Base-by-base conservation (phyloP, 805 yeast species). In the Candida vartiovaarae region DNA sequence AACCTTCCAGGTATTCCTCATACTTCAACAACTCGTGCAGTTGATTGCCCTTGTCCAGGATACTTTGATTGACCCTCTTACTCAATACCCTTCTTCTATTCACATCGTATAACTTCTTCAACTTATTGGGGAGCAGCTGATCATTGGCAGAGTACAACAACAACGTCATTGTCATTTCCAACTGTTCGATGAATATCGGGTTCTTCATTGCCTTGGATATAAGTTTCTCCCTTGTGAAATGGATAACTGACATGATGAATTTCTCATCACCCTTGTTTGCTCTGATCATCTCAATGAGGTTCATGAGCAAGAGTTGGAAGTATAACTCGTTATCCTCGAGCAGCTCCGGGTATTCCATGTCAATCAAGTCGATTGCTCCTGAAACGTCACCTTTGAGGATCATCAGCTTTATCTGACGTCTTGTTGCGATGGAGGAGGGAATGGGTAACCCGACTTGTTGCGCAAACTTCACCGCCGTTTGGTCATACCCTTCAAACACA, bases 81-180 rank as follows among this genome's bases (percentile, higher is more conserved):
- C 20, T 15, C 20, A 15, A 15, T 15, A 15, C 20, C 20, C 41
- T 95, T 68, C 50, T 83, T 60, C 33, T 15, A 15, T 79, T 70
- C 35, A 81, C 62, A 48, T 83, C 78, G 58, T 84, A 70, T 34
- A 86, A 63, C 24, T 66, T 66, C 37, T 73, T 65, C 49, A 87
- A 63, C 48, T 75, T 76, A 28, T 64, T 64, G 0, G 88, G 89
- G 31, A 82, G 57, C 42, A 47, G 36, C 34, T 57, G 54, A 10
- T 45, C 41, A 27, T 47, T 57, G 10, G 31, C 20, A 1, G 77
- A 72, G 48, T 72, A 74, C 33, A 78, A 77, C 32, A 89, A 64
- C 47, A 89, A 67, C 24, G 95, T 87, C 93, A 89, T 85, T 3
- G 95, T 80, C 36, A 81, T 67, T 58, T 90, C 96, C 48, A 89